Evolutionary conservation across 306 rosid species (phyloP), one percentile per base, ranked within the genome.

Genomic region (Crataegus laevigata): DNA sequence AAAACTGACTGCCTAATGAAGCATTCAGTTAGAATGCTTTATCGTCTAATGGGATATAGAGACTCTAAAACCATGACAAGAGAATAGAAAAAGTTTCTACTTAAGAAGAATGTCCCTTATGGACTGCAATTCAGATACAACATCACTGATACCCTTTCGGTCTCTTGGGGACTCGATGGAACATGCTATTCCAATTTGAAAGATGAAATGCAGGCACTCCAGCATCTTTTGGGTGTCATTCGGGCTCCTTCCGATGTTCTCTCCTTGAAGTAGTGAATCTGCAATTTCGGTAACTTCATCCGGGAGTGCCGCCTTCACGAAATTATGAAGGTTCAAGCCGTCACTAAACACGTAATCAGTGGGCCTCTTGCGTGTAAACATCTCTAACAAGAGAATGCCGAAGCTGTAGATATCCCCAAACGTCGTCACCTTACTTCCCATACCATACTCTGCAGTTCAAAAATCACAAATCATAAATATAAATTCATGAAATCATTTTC

Each of bases 341-440:
- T 71, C 72, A 17, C 22, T 78, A 57, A 52, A 78, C 55, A 71
- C 38, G 17, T 25, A 30, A 58, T 71, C 60, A 69, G 80, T 69
- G 11, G 50, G 51, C 4, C 50, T 66, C 28, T 66, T 66, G 17
- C 26, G 10, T 0, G 69, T 19, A 21, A 66, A 66, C 51, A 66
- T 66, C 42, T 66, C 50, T n/a, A 34, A n/a, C 69, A 66, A 66
- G 24, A 66, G 50, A 66, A 66, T 66, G 26, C 69, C 69, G 38
- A 66, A 66, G 45, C 69, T 66, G 18, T 36, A 65, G 26, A 66
- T 18, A 34, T 66, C 50, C 51, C 51, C 69, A 66, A 36, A 34
- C 4, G 50, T 66, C 6, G 50, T 32, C 4, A 66, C 69, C 26
- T 65, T 38, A 65, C 69, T 38, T 38, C 42, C 42, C 42, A 38